Percentiles rank a stretch among this genome's conserved stretches.
Evolutionary conservation across 495 filamentous ascomycete genomes (phyloP).

Genomic region (Hapsidospora chrysogenum): DNA sequence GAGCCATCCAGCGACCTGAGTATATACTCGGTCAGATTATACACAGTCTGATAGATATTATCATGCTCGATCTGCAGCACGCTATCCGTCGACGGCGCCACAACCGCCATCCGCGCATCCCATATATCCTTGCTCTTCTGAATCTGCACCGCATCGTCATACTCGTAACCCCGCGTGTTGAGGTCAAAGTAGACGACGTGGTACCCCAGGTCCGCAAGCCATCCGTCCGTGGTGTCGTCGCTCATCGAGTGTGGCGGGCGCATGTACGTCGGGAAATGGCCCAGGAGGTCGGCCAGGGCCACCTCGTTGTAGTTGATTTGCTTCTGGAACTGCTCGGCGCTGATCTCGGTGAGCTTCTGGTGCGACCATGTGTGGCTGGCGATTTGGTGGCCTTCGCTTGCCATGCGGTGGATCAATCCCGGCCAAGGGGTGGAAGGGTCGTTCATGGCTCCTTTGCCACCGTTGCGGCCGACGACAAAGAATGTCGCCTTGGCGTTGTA

Average conservation of each 20-base stretch:
- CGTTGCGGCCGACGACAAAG: constrained; percentile 62
- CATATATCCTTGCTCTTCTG: constrained; percentile 61
- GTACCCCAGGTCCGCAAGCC: constrained; percentile 53
- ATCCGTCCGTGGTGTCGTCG: constrained; percentile 32
- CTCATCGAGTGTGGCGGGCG: constrained; percentile 12
- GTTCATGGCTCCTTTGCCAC: constrained; percentile 57
- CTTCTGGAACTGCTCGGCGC: constrained; percentile 34
- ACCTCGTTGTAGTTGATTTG: constrained; percentile 70
- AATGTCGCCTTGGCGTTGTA: constrained; percentile 61
- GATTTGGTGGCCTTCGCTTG: constrained; percentile 15
- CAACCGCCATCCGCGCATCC: constrained; percentile 33
- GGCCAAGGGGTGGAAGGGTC: constrained; percentile 37
- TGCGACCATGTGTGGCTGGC: constrained; percentile 66
- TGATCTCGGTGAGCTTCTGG: constrained; percentile 46
- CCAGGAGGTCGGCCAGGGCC: constrained; percentile 61
- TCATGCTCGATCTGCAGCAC: constrained; percentile 67
- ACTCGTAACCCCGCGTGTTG: constrained; percentile 63
- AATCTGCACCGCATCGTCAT: constrained; percentile 41
- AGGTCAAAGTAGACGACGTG: constrained; percentile 61
- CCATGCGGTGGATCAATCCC: constrained; percentile 51
- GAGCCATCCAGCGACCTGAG: constrained; percentile 35
- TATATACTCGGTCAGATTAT: constrained; percentile 63
- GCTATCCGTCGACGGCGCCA: constrained; percentile 22
- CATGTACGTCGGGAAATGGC: constrained; percentile 76
- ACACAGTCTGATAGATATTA: constrained; percentile 58